Evolutionary conservation across 106 monocot species (phyloP), one percentile per base, ranked within the genome.

Genomic region (Gastrodia elata): DNA sequence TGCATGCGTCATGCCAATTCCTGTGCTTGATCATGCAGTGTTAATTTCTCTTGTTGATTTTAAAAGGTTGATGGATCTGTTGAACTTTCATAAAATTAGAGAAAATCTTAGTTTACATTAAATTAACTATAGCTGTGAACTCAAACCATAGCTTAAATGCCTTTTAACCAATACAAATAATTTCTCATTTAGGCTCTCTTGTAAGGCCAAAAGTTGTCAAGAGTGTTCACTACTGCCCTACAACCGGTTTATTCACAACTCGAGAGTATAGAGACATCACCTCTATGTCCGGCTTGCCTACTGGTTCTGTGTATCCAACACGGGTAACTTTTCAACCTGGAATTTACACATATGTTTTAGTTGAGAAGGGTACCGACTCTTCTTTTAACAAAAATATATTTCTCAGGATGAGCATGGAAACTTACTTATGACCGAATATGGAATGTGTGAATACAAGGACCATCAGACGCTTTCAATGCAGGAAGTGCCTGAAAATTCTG

Each of bases 381-480:
- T 61, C 22, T 64, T 32, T 18, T 61, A 8, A 52, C 56, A 20
- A 61, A 71, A 28, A 42, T 61, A 10, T 68, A 26, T 59, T 80
- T 26, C 30, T 71, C 86, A 98, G 98, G 98, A 98, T 82, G 98
- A 98, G 18, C 86, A 82, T 88, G 93, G 93, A 11, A 91, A 98
- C 73, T 68, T 98, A 72, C 71, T 98, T 82, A 91, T 98, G 44
- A 98, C 93, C 70, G 98, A 98, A 71, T 98, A 87, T 71, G 98
- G 98, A 67, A 27, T 98, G 39, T 93, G 93, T 77, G 91, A 98
- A 74, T 98, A 98, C 85, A 98, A 93, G 65, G 98, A 98, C 65
- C 98, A 98, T 72, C 98, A 98, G 76, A 98, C 98, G 32, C 39
- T 98, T 55, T 93, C 98, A 64, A 93, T 98, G 98, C 98, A 98